Evolutionary conservation across 306 rosid species (phyloP).

Genomic region (Trichosanthes cucumerina): DNA sequence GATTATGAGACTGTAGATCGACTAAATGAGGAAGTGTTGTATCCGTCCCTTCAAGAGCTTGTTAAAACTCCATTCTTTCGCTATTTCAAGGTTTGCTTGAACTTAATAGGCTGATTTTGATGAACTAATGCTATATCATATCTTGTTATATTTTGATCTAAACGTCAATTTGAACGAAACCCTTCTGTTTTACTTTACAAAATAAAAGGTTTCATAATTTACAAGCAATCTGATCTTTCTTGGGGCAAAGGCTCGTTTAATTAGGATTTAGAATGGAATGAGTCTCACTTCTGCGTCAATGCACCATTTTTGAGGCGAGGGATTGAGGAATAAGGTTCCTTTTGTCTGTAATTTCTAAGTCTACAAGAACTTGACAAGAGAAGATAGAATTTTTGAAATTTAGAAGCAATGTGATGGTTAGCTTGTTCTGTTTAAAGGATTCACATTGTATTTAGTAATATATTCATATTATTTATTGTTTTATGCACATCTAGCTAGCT

Average conservation of each 20-base stretch:
- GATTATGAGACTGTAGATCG: constrained; percentile 41
- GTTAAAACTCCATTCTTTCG: constrained; percentile 43
- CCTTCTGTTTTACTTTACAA: not conserved
- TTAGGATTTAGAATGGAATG: not conserved
- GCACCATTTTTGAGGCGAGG: not conserved
- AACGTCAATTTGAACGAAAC: not conserved
- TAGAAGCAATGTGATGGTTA: not conserved
- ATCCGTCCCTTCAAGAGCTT: constrained; percentile 41
- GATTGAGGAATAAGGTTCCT: not conserved
- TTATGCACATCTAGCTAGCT: not conserved
- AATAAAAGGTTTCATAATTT: not conserved
- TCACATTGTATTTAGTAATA: not conserved
- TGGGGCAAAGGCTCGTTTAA: not conserved
- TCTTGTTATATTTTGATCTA: not conserved
- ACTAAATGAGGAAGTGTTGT: constrained; percentile 30
- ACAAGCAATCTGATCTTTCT: not conserved
- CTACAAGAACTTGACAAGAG: not conserved
- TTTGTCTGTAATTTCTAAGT: not conserved
- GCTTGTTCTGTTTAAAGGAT: not conserved
- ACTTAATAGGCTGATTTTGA: not conserved
- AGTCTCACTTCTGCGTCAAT: not conserved
- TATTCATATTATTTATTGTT: not conserved
- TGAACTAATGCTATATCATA: not conserved
- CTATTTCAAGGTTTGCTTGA: constrained; percentile 33
- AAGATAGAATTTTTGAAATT: not conserved